Evolutionary conservation across 2,329 filamentous ascomycete species (phyloP), one percentile per base, ranked within the genome.

Genomic region (Plectosphaerella cucumerina): DNA sequence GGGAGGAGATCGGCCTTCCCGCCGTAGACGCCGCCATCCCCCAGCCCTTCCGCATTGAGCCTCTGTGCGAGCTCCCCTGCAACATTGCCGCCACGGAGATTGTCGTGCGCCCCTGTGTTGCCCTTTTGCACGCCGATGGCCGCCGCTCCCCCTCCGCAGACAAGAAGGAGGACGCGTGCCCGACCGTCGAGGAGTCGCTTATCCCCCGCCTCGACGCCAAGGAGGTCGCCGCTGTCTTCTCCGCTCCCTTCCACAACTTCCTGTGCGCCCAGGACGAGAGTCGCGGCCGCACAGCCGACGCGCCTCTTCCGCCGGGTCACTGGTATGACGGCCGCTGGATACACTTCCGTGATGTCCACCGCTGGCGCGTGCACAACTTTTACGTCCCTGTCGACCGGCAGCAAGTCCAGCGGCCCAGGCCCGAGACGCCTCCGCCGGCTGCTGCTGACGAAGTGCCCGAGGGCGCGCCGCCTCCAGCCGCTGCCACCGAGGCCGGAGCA

Each of bases 181-280:
- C 55, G 33, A 76, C 78, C 48, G 84, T 82, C 3, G 88, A 88
- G 62, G 84, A 86, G 58, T 81, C 76, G 54, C 80, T 92, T 69
- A 90, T 90, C 53, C 92, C 93, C 0, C 80, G 84, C 37, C 77
- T 97, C 11, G 90, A 97, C 69, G 89, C 91, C 2, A 86, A 89
- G 58, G 93, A 97, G 70, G 93, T 97, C 2, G 92, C 91, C 2
- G 92, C 91, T 43, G 90, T 97, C 33, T 97, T 97, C 71, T 93
- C 89, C 5, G 92, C 89, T 5, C 88, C 90, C 1, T 90, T 97
- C 60, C 83, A 86, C 65, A 89, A 91, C 65, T 97, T 97, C 66
- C 72, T 97, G 49, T 75, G 73, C 44, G 66, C 73, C 31, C 67
- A 70, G 47, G 86, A 89, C 65, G 77, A 88, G 55, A 67, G 74